Evolutionary conservation across 306 rosid genomes (phyloP).

Genomic region (Glycyrrhiza uralensis): DNA sequence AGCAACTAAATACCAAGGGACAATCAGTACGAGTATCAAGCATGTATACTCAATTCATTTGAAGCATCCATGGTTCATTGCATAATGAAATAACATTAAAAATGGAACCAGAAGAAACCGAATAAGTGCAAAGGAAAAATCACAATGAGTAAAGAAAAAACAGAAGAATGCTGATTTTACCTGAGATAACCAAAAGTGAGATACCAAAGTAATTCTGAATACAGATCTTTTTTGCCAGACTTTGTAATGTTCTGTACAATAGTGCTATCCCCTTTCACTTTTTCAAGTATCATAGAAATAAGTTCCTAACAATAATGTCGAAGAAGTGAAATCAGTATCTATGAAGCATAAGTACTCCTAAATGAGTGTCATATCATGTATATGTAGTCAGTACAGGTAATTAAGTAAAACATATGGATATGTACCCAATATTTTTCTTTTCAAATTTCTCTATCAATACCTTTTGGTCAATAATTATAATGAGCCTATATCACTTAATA

Average conservation of each 20-base stretch:
- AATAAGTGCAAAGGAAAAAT: neutral
- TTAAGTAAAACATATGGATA: neutral
- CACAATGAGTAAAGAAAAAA: neutral
- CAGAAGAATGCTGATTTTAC: slow-evolving; percentile 37
- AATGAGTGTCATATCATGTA: neutral
- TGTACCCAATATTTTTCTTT: neutral
- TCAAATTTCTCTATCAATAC: neutral
- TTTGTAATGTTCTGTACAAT: slow-evolving; percentile 62
- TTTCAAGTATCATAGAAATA: slow-evolving; percentile 54
- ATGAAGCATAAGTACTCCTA: neutral
- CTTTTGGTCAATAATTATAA: neutral
- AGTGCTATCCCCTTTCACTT: slow-evolving; percentile 56
- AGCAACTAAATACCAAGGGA: slow-evolving; percentile 4
- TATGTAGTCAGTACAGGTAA: neutral
- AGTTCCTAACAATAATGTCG: slow-evolving; percentile 48
- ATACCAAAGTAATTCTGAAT: slow-evolving; percentile 78
- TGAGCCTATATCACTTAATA: neutral
- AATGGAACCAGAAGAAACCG: neutral
- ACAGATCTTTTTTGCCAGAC: slow-evolving; percentile 90
- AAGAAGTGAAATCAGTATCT: slow-evolving; percentile 1
- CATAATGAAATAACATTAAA: neutral
- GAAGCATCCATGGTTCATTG: slow-evolving; percentile 5
- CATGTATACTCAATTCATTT: neutral
- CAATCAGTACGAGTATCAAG: neutral
- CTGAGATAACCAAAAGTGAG: slow-evolving; percentile 71